A percentile compares a stretch with the other conserved stretches of the same genome.
Conservation (phyloP, 768 basidiomycete genomes). For the Kwoniella shandongensis region DNA sequence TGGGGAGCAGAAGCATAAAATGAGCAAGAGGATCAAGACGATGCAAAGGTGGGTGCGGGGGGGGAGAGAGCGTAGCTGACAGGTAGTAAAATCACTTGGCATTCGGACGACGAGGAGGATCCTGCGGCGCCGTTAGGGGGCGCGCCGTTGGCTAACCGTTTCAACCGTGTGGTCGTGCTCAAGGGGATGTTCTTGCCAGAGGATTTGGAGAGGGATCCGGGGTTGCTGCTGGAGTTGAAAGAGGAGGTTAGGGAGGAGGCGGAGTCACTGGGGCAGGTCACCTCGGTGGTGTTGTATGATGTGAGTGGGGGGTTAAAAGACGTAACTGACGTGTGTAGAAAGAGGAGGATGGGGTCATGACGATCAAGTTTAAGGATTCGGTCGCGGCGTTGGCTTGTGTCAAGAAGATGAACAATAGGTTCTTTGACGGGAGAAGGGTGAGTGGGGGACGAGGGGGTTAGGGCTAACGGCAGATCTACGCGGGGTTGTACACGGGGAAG, state of each 20-base stretch:
- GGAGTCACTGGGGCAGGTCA: slow-evolving; percentile 84
- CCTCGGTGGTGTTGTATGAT: slow-evolving; percentile 91
- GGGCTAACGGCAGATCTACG: slow-evolving; percentile 60
- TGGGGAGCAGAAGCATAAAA: slow-evolving; percentile 50
- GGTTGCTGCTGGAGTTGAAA: slow-evolving; percentile 85
- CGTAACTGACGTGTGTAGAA: too few species aligned
- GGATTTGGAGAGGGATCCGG: slow-evolving; percentile 80
- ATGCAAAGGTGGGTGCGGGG: slow-evolving; percentile 62
- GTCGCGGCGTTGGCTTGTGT: slow-evolving; percentile 92
- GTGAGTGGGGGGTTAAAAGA: slow-evolving; percentile 59
- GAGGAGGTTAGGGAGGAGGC: slow-evolving; percentile 96
- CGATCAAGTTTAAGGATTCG: slow-evolving; percentile 90
- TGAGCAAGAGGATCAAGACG: slow-evolving; percentile 50
- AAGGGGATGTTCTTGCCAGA: slow-evolving; percentile 91
- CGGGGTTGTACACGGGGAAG: slow-evolving; percentile 75
- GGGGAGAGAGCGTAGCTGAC: too few species aligned
- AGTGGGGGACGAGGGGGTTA: slow-evolving; percentile 11
- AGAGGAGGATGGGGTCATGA: slow-evolving; percentile 91
- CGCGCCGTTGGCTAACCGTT: slow-evolving; percentile 60
- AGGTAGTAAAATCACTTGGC: slow-evolving; percentile 92
- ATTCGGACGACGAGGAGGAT: slow-evolving; percentile 82
- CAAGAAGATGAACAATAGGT: slow-evolving; percentile 92
- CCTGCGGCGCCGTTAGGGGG: slow-evolving; percentile 36
- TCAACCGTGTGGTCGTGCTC: slow-evolving; percentile 71
- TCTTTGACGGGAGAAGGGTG: slow-evolving; percentile 73